A percentile compares a stretch with the other conserved stretches of the same genome.
Evolutionary conservation across 2,329 filamentous ascomycete species (phyloP).

Genomic region (Aspergillus tanneri): DNA sequence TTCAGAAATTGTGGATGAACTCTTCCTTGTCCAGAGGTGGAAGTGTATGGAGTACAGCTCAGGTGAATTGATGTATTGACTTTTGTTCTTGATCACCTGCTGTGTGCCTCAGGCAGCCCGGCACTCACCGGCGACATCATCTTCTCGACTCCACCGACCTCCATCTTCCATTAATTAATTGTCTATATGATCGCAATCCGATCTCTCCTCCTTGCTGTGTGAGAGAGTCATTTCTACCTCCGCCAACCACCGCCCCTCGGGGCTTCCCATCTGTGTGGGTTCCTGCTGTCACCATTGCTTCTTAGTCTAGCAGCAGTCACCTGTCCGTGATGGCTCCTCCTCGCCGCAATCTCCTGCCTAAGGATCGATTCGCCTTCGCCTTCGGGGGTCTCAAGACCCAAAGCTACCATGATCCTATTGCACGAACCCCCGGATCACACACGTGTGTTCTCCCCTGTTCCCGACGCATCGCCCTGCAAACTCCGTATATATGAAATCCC

Average conservation of each 20-base stretch:
- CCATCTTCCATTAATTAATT: too few species aligned
- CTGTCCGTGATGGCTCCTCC: constrained; percentile 38
- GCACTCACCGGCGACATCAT: not conserved
- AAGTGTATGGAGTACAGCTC: too few species aligned
- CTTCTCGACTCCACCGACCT: not conserved
- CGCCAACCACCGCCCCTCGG: constrained; percentile 22
- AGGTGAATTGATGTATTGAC: too few species aligned
- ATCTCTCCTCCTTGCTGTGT: not conserved
- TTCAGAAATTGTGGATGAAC: too few species aligned
- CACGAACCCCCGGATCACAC: constrained; percentile 56
- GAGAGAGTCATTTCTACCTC: not conserved
- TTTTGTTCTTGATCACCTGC: not conserved
- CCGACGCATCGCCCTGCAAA: constrained; percentile 3
- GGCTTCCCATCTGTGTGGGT: constrained; percentile 19
- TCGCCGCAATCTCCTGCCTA: constrained; percentile 50
- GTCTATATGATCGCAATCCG: not conserved
- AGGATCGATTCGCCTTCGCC: constrained; percentile 66
- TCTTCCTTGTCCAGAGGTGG: too few species aligned
- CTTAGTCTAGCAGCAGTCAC: constrained; percentile 16
- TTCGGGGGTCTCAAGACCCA: constrained; percentile 70
- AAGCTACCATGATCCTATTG: constrained; percentile 64
- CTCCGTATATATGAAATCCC: not conserved
- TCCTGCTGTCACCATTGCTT: constrained; percentile 14
- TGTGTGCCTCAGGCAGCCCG: not conserved
- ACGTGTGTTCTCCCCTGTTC: constrained; percentile 49